Evolutionary conservation across 1,284 basidiomycete genomes (phyloP), one percentile per base, ranked within the genome.

Genomic region (Cryptococcus wingfieldii): DNA sequence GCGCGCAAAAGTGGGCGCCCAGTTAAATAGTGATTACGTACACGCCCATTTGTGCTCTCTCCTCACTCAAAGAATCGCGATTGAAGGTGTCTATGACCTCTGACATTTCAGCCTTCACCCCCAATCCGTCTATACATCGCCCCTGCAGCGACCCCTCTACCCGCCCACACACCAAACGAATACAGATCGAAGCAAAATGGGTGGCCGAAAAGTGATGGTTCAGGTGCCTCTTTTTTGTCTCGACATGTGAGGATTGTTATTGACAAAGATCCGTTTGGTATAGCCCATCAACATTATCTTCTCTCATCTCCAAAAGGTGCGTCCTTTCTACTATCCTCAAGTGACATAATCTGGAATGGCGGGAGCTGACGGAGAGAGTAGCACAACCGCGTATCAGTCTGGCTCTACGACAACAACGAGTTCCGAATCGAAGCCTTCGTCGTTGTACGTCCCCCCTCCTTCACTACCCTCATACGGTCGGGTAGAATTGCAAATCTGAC

Each of bases 351-450:
- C 16, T 2, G 2, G 10, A 8, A 6, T 34, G 31, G 31, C 31
- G 10, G 16, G 12, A 64, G 28, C 28, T 48, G 38, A 49, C 31
- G 19, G 31, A 23, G 6, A 27, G 18, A 45, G 47, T 77, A 96
- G 88, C 86, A 86, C 81, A 80, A 84, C 54, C 90, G 89, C 78
- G 88, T 98, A 41, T 83, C 86, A 31, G 85, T 99, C 68, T 99
- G 96, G 96, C 80, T 99, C 58, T 98, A 94, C 72, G 96, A 98
- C 76, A 98, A 98, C 77, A 83, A 87, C 61, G 93, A 98, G 71
- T 94, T 96, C 86, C 84, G 95, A 59, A 87, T 99, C 63, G 94
- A 98, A 78, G 96, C 95, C 55, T 85, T 85, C 78, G 98, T 99
- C 78, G 88, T 94, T 79, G 93, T 95, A 61, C 38, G 51, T 52